A percentile compares a stretch with the other conserved stretches of the same genome.
Evolutionary conservation across 75 land plant species (phyloP).

Genomic region (Larix kaempferi): DNA sequence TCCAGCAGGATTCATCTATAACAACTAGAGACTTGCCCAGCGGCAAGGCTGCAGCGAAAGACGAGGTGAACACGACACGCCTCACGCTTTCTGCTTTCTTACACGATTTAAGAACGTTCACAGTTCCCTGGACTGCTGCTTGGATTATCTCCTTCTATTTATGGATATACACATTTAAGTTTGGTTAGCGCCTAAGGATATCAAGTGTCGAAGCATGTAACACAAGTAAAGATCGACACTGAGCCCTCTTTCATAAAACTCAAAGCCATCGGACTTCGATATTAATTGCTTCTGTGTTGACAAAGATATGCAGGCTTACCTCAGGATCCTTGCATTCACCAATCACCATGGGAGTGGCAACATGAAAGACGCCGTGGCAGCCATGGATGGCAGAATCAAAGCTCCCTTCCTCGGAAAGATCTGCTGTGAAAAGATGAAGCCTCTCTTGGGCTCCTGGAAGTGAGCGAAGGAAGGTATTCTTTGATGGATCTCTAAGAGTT

Average conservation of each 20-base stretch:
- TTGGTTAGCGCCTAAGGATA: too few relatives aligned
- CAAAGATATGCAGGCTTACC: not conserved
- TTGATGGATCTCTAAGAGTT: too few relatives aligned
- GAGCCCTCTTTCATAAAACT: too few relatives aligned
- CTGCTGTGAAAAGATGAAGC: constrained; percentile 26
- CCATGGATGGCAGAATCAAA: constrained; percentile 17
- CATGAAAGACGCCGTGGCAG: not conserved
- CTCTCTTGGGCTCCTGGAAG: constrained; percentile 27
- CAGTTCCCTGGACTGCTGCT: not conserved
- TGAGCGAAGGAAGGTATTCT: constrained; percentile 13
- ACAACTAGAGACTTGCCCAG: not conserved
- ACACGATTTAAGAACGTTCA: not conserved
- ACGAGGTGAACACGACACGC: not conserved
- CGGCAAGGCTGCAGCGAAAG: not conserved
- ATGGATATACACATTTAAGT: too few relatives aligned
- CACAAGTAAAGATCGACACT: too few relatives aligned
- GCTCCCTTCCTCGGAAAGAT: constrained; percentile 19
- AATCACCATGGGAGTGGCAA: not conserved
- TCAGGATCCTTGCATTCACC: not conserved
- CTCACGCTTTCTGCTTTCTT: not conserved
- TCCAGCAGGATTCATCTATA: not conserved
- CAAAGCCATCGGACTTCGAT: too few relatives aligned
- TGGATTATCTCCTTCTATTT: not conserved
- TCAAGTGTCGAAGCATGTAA: too few relatives aligned
- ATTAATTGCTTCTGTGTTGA: too few relatives aligned